Evolutionary conservation across 768 basidiomycete species (phyloP).

Genomic region (Boletus insuetus): DNA sequence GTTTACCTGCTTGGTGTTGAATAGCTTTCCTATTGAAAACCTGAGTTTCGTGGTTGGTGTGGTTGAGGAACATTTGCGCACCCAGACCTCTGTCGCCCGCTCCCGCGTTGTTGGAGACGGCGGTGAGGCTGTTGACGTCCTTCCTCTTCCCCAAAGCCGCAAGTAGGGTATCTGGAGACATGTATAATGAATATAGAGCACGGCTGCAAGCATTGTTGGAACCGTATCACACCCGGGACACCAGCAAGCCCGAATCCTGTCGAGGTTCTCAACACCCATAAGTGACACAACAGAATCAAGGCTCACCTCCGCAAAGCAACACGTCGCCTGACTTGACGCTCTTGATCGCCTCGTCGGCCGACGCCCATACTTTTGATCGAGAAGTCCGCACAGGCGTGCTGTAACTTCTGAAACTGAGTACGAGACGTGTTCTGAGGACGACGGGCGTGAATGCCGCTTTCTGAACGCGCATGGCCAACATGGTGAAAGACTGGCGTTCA

Average conservation of each 20-base stretch:
- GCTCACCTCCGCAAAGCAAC: constrained; percentile 78
- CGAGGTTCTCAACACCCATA: not conserved
- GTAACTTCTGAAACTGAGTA: constrained; percentile 21
- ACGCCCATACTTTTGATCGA: constrained; percentile 71
- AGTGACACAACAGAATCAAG: not conserved
- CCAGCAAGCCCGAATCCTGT: constrained; percentile 88
- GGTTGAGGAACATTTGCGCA: constrained; percentile 21
- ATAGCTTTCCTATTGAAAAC: constrained; percentile 55
- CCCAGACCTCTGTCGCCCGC: constrained; percentile 68
- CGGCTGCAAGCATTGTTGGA: not conserved
- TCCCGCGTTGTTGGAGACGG: constrained; percentile 88
- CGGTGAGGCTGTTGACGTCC: constrained; percentile 73
- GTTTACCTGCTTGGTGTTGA: constrained; percentile 71
- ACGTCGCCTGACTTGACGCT: constrained; percentile 79
- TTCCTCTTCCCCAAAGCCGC: constrained; percentile 69
- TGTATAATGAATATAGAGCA: not conserved
- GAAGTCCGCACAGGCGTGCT: constrained; percentile 27
- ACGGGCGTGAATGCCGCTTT: constrained; percentile 15
- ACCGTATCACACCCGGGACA: constrained; percentile 62
- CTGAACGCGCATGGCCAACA: constrained; percentile 21
- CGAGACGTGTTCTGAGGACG: constrained; percentile 16
- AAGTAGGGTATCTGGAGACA: constrained; percentile 70
- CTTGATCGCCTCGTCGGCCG: constrained; percentile 78
- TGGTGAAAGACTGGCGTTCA: constrained; percentile 7
- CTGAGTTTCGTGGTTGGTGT: not conserved